These are phyloP conservation scores for Lunularia cruciata DNA, from an alignment of 225 moss, liverwort and hornwort species.

Conservation along the genomic window DNA sequence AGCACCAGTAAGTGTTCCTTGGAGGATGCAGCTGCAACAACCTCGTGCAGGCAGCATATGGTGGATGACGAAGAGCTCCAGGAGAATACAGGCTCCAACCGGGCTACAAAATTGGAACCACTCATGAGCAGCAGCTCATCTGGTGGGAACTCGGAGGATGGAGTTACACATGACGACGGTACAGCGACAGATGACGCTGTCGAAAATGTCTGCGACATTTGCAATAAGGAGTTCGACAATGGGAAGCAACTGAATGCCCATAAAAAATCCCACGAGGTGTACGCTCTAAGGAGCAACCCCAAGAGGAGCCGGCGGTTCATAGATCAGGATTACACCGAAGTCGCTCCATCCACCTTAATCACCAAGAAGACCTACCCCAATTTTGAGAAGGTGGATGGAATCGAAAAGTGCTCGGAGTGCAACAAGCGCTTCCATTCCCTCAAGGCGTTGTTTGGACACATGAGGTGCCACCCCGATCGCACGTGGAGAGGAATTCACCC, in stretches of 20 bases:
- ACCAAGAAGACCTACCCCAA: conserved; percentile 62
- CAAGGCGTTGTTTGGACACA: conserved; percentile 97
- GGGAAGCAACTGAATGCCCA: conserved; percentile 72
- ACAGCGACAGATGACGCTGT: conserved; percentile 31
- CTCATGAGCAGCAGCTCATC: conserved; percentile 26
- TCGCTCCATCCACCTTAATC: conserved; percentile 41
- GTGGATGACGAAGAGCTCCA: conserved; percentile 24
- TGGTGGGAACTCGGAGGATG: conserved; percentile 31
- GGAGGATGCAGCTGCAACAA: conserved; percentile 8
- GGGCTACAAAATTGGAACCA: not conserved
- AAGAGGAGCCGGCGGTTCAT: conserved; percentile 92
- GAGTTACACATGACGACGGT: conserved; percentile 15
- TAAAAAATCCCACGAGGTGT: conserved; percentile 76
- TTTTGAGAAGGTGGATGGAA: conserved; percentile 33
- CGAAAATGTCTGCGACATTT: conserved; percentile 50
- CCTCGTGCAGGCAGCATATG: not conserved
- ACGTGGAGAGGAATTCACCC: conserved; percentile 92
- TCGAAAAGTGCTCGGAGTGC: conserved; percentile 50
- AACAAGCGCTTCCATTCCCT: conserved; percentile 81
- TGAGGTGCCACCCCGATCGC: conserved; percentile 98
- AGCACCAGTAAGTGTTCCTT: conserved; percentile 34
- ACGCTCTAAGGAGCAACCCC: conserved; percentile 77
- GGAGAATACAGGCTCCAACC: conserved; percentile 24
- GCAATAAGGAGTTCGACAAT: conserved; percentile 70
- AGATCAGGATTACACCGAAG: conserved; percentile 90